Conservation (phyloP, 1,284 basidiomycete species). For the Moniliella sp. region DNA sequence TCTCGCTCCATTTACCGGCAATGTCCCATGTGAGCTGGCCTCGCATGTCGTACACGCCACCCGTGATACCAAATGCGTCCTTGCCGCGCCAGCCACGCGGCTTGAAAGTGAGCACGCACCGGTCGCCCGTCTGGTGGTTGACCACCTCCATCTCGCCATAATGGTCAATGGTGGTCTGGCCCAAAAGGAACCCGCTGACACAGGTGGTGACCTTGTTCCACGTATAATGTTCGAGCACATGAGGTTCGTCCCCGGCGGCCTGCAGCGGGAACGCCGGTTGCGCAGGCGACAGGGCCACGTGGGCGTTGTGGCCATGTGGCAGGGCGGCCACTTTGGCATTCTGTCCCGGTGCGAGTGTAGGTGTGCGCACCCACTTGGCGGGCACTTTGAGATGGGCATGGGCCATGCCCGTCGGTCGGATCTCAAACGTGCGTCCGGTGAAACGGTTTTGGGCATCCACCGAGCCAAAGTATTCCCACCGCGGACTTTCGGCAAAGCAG, state of each 20-base stretch:
- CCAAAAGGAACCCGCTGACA: conserved; percentile 70
- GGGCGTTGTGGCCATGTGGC: too few relatives aligned
- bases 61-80: conserved; percentile 76
- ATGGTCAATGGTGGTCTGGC: conserved; percentile 81
- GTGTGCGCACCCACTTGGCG: conserved; percentile 7
- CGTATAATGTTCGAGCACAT: conserved; percentile 48
- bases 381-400: conserved; percentile 59
- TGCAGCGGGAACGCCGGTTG: conserved; percentile 3
- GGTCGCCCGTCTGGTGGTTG: conserved; percentile 79
- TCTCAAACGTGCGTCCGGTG: conserved; percentile 75
- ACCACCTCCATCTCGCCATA: conserved; percentile 76
- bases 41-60: conserved; percentile 49
- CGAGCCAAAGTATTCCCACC: conserved; percentile 68
- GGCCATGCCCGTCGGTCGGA: conserved; percentile 76
- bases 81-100: conserved; percentile 80
- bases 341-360: too few relatives aligned
- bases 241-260: conserved; percentile 2
- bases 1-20: conserved; percentile 83
- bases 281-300: too few relatives aligned
- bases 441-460: conserved; percentile 30
- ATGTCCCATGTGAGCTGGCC: conserved; percentile 64
- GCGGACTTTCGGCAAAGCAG: conserved; percentile 61
- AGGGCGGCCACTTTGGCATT: too few relatives aligned
- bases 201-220: conserved; percentile 56
- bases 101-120: conserved; percentile 76